These are phyloP conservation scores for Glaciozyma martinii DNA, from an alignment of 768 basidiomycete genomes.

Conservation along the genomic window DNA sequence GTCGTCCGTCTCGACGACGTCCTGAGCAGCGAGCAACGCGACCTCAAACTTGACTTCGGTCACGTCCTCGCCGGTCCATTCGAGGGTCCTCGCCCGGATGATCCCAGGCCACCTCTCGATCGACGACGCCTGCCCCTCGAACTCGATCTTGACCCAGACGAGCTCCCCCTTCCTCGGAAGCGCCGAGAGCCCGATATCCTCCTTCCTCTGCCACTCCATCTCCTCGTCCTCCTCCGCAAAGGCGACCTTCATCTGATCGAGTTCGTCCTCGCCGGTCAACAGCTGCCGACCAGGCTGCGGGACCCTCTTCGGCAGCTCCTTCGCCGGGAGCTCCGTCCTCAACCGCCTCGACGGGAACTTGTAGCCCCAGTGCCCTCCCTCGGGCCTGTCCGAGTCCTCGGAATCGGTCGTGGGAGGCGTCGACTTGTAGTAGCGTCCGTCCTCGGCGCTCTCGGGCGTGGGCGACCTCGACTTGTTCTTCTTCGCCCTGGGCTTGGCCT, in stretches of 20 bases:
- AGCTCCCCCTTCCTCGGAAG: slow-evolving; percentile 19
- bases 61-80: not conserved
- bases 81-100: slow-evolving; percentile 8
- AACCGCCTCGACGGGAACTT: too few species aligned
- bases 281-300: not conserved
- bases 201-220: not conserved
- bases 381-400: too few species aligned
- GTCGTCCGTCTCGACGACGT: not conserved
- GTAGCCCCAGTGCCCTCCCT: too few species aligned
- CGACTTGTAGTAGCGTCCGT: too few species aligned
- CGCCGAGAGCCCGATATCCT: slow-evolving; percentile 3
- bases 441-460: not conserved
- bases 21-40: slow-evolving; percentile 13
- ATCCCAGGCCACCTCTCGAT: slow-evolving; percentile 24
- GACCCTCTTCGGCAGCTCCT: too few species aligned
- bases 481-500: not conserved
- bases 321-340: too few species aligned
- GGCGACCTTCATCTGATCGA: not conserved
- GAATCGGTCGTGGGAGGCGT: too few species aligned
- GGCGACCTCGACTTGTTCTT: not conserved
- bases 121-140: not conserved
- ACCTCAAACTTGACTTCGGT: slow-evolving; percentile 6
- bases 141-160: slow-evolving; percentile 18
- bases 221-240: not conserved
- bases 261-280: not conserved